These are phyloP conservation scores for Calophaca sinica DNA, from an alignment of 306 rosid species.

Conservation along the genomic window DNA sequence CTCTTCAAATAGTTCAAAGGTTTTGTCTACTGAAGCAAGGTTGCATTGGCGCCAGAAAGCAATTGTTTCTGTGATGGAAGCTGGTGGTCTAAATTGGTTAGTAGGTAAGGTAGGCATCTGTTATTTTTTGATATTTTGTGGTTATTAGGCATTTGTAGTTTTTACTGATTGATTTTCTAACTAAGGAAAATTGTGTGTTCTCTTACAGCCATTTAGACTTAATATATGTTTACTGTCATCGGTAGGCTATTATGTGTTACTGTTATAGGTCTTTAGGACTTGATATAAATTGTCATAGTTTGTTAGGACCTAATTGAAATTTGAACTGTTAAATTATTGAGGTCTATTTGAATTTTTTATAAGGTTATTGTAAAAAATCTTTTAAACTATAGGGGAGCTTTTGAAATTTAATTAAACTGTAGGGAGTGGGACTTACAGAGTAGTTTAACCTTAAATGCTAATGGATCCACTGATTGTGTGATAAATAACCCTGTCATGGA, in stretches of 20 bases:
- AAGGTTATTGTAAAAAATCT: neutral
- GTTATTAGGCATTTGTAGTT: constrained; percentile 62
- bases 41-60: constrained; percentile 92
- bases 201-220: constrained; percentile 1
- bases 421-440: neutral
- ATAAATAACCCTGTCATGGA: constrained; percentile 2
- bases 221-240: constrained; percentile 20
- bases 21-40: constrained; percentile 68
- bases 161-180: constrained; percentile 13
- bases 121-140: constrained; percentile 48
- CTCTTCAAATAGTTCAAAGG: constrained; percentile 66
- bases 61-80: constrained; percentile 94
- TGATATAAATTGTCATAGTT: constrained; percentile 12
- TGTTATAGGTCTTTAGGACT: constrained; percentile 10
- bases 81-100: constrained; percentile 99
- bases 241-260: constrained; percentile 1
- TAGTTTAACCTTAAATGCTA: constrained; percentile 6
- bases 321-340: neutral
- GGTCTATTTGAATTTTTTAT: constrained; percentile 3
- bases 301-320: constrained; percentile 12
- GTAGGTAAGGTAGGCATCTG: constrained; percentile 99
- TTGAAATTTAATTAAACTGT: constrained; percentile 11
- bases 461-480: neutral
- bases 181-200: constrained; percentile 25
- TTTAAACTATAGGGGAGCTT: neutral